Evolutionary conservation across 2,329 filamentous ascomycete species (phyloP).

Genomic region (Metarhizium anisopliae): DNA sequence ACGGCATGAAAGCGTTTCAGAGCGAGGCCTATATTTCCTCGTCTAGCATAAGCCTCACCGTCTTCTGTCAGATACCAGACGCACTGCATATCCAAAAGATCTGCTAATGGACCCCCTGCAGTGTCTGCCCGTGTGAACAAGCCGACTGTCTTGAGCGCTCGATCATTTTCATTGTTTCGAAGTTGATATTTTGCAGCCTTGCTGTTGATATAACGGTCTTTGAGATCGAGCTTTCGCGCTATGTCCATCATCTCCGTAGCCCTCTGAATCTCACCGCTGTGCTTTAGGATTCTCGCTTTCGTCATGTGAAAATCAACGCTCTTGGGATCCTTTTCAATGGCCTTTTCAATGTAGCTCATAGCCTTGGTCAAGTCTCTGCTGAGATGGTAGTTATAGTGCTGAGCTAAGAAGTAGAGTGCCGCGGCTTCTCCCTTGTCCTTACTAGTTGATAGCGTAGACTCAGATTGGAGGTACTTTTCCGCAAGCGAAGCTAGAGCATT

Average conservation of each 20-base stretch:
- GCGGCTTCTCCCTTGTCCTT: constrained; percentile 61
- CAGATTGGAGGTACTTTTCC: constrained; percentile 63
- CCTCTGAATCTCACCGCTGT: constrained; percentile 68
- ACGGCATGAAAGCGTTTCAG: constrained; percentile 87
- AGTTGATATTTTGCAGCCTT: constrained; percentile 97
- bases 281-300: constrained; percentile 90
- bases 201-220: constrained; percentile 95
- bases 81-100: constrained; percentile 96
- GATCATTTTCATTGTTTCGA: constrained; percentile 82
- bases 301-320: constrained; percentile 92
- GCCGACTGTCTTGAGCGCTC: constrained; percentile 78
- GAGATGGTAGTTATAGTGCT: constrained; percentile 90
- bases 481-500: constrained; percentile 67
- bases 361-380: constrained; percentile 81
- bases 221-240: constrained; percentile 75
- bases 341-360: constrained; percentile 71
- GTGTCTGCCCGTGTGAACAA: constrained; percentile 92
- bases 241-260: constrained; percentile 84
- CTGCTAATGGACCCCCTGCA: constrained; percentile 75
- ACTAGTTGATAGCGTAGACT: constrained; percentile 38
- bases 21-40: constrained; percentile 74
- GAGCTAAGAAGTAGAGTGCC: constrained; percentile 85
- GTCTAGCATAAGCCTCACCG: constrained; percentile 77
- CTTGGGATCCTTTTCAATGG: constrained; percentile 68
- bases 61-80: constrained; percentile 97